A percentile compares a stretch with the other conserved stretches of the same genome.
Evolutionary conservation across 768 basidiomycete genomes (phyloP).

Genomic region (Psilocybe cyanescens): DNA sequence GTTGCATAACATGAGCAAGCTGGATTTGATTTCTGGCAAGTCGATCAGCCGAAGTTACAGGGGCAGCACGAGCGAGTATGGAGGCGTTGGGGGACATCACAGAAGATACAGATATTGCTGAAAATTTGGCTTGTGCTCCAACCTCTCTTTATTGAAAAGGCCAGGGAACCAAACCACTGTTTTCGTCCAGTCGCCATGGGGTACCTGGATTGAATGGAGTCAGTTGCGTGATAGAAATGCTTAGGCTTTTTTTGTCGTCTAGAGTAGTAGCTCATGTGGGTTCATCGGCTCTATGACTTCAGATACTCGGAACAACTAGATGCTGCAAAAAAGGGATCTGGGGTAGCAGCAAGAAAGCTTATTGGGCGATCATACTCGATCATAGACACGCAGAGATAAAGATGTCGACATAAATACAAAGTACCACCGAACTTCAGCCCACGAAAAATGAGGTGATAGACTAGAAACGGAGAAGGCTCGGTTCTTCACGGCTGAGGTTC

Average conservation of each 20-base stretch:
- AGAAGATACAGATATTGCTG: background rate
- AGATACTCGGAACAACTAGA: slow-evolving; percentile 27
- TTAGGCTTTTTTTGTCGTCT: slow-evolving; percentile 16
- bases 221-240: slow-evolving; percentile 15
- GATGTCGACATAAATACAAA: slow-evolving; percentile 15
- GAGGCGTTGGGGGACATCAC: slow-evolving; percentile 6
- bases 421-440: slow-evolving; percentile 26
- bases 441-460: slow-evolving; percentile 17
- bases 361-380: slow-evolving; percentile 11
- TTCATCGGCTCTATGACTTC: slow-evolving; percentile 22
- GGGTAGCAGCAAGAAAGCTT: slow-evolving; percentile 12
- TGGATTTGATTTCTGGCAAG: slow-evolving; percentile 37
- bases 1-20: slow-evolving; percentile 37
- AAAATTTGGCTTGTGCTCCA: background rate
- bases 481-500: slow-evolving; percentile 25
- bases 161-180: slow-evolving; percentile 28
- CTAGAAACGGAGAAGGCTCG: slow-evolving; percentile 28
- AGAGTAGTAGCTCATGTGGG: slow-evolving; percentile 22
- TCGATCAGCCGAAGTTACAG: slow-evolving; percentile 35
- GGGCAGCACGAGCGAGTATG: slow-evolving; percentile 1
- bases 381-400: slow-evolving; percentile 13
- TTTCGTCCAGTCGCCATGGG: slow-evolving; percentile 25
- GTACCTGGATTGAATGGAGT: slow-evolving; percentile 17
- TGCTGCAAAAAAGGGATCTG: slow-evolving; percentile 6
- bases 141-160: slow-evolving; percentile 25